These are phyloP conservation scores for Aureobasidium mangrovei DNA, from an alignment of 2,329 filamentous ascomycete genomes.

Conservation along the genomic window DNA sequence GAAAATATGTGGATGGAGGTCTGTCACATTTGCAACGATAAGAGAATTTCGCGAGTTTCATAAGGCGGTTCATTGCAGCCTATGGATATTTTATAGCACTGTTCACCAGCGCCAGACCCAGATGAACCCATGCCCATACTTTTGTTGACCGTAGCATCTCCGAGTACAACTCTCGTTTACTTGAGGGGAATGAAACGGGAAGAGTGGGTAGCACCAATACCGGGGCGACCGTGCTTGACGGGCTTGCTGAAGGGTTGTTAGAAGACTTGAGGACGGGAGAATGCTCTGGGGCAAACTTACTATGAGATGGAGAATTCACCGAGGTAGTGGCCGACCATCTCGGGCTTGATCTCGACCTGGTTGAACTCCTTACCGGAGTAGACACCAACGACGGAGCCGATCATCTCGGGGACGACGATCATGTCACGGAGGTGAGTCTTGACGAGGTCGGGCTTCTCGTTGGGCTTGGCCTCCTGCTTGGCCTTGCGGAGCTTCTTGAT, in stretches of 20 bases:
- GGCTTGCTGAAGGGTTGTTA: slow-evolving; percentile 72
- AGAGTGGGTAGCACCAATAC: slow-evolving; percentile 99
- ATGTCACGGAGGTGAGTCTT: slow-evolving; percentile 99
- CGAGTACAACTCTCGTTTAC: slow-evolving; percentile 43
- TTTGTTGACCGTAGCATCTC: slow-evolving; percentile 13
- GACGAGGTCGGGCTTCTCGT: slow-evolving; percentile 99
- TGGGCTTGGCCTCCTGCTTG: slow-evolving; percentile 97
- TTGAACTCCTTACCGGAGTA: slow-evolving; percentile 99
- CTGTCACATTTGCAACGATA: not conserved
- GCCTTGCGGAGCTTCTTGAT: slow-evolving; percentile 99
- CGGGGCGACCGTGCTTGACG: slow-evolving; percentile 99
- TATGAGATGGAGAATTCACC: slow-evolving; percentile 99
- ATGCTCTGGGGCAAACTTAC: slow-evolving; percentile 49
- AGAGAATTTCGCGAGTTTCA: slow-evolving; percentile 8
- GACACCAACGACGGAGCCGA: slow-evolving; percentile 95
- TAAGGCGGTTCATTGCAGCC: slow-evolving; percentile 14
- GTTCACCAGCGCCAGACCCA: slow-evolving; percentile 7
- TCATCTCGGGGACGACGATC: slow-evolving; percentile 99
- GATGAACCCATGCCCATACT: slow-evolving; percentile 12
- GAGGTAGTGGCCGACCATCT: slow-evolving; percentile 99
- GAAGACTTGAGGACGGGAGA: not conserved
- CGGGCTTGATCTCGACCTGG: slow-evolving; percentile 99
- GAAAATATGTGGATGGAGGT: too few relatives aligned
- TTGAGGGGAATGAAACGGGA: slow-evolving; percentile 99
- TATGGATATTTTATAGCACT: slow-evolving; percentile 14